Conservation (phyloP, 179 eudicot species). For the Carnegiea gigantea region DNA sequence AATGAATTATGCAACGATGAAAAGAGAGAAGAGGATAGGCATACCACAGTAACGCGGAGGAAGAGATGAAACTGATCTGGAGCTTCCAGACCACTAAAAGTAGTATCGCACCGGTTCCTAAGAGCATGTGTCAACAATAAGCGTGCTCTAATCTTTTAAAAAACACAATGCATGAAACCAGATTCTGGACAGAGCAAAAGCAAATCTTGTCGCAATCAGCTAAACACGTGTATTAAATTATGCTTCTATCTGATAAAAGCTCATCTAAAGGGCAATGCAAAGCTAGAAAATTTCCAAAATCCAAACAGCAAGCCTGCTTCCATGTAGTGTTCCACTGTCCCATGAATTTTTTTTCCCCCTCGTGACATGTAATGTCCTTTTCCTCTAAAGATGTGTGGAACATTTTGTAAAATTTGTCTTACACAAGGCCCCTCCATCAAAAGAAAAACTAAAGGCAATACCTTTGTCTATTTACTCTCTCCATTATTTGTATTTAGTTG, state of each 20-base stretch:
- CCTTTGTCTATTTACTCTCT: neutral
- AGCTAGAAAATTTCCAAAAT: neutral
- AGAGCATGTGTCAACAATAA: conserved; percentile 8
- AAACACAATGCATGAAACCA: neutral
- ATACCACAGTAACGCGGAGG: conserved; percentile 71
- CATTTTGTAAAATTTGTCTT: too few relatives aligned
- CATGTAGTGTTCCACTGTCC: neutral
- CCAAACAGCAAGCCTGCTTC: neutral
- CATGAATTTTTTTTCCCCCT: neutral
- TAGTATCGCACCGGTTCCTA: conserved; percentile 93
- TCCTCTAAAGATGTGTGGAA: neutral
- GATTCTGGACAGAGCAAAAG: neutral
- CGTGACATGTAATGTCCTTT: neutral
- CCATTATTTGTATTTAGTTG: neutral
- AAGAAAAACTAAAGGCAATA: neutral
- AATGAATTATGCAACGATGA: neutral
- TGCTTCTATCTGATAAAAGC: neutral
- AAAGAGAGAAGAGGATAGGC: neutral
- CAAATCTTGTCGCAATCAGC: neutral
- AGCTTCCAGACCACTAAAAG: conserved; percentile 91
- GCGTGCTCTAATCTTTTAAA: neutral
- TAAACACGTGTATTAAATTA: neutral
- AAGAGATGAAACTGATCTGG: conserved; percentile 66
- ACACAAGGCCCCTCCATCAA: neutral
- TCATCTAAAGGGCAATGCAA: neutral